Evolutionary conservation across 495 filamentous ascomycete species (phyloP).

Genomic region (Podospora fimiseda): DNA sequence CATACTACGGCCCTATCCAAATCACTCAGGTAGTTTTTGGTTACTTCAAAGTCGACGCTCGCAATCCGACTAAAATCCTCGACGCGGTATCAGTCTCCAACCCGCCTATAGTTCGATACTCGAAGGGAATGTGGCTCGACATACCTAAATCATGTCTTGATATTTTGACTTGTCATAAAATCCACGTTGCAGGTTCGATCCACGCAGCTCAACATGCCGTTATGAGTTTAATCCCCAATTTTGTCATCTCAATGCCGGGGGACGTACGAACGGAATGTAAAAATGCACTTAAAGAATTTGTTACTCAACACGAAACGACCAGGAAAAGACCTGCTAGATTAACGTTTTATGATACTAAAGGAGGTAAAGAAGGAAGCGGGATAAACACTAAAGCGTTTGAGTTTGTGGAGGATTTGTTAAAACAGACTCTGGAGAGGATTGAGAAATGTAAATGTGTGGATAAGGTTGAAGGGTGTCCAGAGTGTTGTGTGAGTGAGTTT

Average conservation of each 20-base stretch:
- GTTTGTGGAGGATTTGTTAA: slow-evolving; percentile 72
- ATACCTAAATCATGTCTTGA: slow-evolving; percentile 73
- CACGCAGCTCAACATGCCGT: slow-evolving; percentile 93
- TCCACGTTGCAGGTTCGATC: slow-evolving; percentile 85
- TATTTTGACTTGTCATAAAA: slow-evolving; percentile 60
- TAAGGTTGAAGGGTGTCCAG: slow-evolving; percentile 63
- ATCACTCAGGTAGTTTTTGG: slow-evolving; percentile 85
- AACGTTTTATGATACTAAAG: slow-evolving; percentile 93
- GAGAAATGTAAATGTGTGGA: slow-evolving; percentile 60
- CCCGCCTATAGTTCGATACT: slow-evolving; percentile 75
- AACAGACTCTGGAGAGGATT: slow-evolving; percentile 72
- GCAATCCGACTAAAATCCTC: slow-evolving; percentile 63
- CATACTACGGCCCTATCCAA: slow-evolving; percentile 78
- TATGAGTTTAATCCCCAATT: slow-evolving; percentile 78
- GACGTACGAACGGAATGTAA: slow-evolving; percentile 96
- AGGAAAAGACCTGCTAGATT: slow-evolving; percentile 85
- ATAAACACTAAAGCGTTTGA: slow-evolving; percentile 91
- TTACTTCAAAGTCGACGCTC: slow-evolving; percentile 93
- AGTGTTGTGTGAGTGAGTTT: slow-evolving; percentile 77
- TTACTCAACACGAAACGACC: slow-evolving; percentile 42
- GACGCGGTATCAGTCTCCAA: slow-evolving; percentile 92
- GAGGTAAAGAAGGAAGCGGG: slow-evolving; percentile 73
- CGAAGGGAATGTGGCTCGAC: slow-evolving; percentile 96
- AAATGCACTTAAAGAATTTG: slow-evolving; percentile 67
- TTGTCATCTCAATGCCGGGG: slow-evolving; percentile 74